Base-by-base conservation (phyloP, 192 early-diverging fungal species). In the Coemansia sp. region DNA sequence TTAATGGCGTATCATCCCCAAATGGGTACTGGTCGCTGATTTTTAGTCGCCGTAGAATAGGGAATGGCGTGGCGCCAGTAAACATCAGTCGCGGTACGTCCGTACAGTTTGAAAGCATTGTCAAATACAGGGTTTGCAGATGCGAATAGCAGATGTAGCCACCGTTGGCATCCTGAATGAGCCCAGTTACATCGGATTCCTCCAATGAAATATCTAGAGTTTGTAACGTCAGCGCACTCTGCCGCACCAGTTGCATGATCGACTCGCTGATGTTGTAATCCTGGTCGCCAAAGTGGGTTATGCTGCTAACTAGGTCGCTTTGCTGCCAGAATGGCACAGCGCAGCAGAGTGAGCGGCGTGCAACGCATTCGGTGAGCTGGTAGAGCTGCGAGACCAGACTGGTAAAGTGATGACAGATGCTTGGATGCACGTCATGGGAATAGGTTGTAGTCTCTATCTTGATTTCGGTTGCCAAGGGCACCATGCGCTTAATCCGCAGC, bases 381-480 rank as follows among this genome's bases (percentile, higher is more conserved):
- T 60, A 60, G n/a, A 60, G 59, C 59, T 60, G 59, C 10, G 59
- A 39, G 13, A 40, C 59, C 59, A 60, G 16, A 10, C 59, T 40
- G 4, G 3, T 27, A 36, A 60, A 40, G 21, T 40, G 21, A 19
- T 19, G 59, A 7, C 35, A n/a, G 17, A 13, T 8, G 35, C 9
- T 40, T 4, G 59, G 36, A 14, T 36, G 59, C 8, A 40, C 59
- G 4, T 36, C 34, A 10, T 36, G n/a, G 6, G 35, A 39, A 36
- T 39, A 60, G 2, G 6, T 8, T 3, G 17, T 19, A 7, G 59
- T 60, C 19, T 36, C 59, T n/a, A 60, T 36, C 34, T 39, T 39
- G 21, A 60, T 13, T 13, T 39, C 11, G 9, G 9, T 60, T 24
- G 21, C 59, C 34, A 39, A 24, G 59, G 59, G 59, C 34, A 24